A percentile compares a stretch with the other conserved stretches of the same genome.
phyloP scores from a whole-genome alignment of 768 basidiomycete species.

The Fomitopsis serialis region DNA sequence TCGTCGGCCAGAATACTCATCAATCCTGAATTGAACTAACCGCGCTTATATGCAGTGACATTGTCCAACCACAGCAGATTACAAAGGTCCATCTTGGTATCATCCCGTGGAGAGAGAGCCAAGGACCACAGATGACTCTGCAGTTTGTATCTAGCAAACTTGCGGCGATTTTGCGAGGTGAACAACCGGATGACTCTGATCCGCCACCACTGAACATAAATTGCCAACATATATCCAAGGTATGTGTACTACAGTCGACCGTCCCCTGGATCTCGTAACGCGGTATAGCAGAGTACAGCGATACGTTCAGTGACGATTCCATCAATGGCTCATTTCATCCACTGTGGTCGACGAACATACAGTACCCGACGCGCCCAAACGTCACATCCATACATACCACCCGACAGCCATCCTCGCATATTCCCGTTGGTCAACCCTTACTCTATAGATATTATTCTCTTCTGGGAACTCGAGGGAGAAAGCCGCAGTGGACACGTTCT shows the following conservation, averaged over 20 bases:
- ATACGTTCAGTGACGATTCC: slow-evolving; percentile 17
- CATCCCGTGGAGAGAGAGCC: slow-evolving; percentile 30
- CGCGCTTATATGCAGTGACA: slow-evolving; percentile 27
- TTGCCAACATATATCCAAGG: slow-evolving; percentile 43
- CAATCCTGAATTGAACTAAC: background rate
- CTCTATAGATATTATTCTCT: slow-evolving; percentile 66
- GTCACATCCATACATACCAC: slow-evolving; percentile 54
- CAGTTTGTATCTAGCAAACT: slow-evolving; percentile 51
- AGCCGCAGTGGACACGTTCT: slow-evolving; percentile 56
- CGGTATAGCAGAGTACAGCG: slow-evolving; percentile 6
- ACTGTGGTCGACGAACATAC: slow-evolving; percentile 42
- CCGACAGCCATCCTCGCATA: slow-evolving; percentile 42
- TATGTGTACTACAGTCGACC: slow-evolving; percentile 21
- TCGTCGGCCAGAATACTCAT: background rate
- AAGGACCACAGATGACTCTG: slow-evolving; percentile 36
- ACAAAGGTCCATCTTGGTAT: slow-evolving; percentile 39
- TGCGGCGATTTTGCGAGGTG: slow-evolving; percentile 44
- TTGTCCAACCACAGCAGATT: slow-evolving; percentile 44
- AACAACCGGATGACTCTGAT: slow-evolving; percentile 26
- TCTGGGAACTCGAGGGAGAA: slow-evolving; percentile 67
- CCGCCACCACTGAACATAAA: slow-evolving; percentile 54
- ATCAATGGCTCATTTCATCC: slow-evolving; percentile 42
- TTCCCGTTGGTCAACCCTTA: slow-evolving; percentile 81
- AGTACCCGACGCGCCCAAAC: slow-evolving; percentile 29
- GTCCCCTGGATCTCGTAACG: background rate